Evolutionary conservation across 2,329 filamentous ascomycete species (phyloP).

Genomic region (Calonectria fujianensis): DNA sequence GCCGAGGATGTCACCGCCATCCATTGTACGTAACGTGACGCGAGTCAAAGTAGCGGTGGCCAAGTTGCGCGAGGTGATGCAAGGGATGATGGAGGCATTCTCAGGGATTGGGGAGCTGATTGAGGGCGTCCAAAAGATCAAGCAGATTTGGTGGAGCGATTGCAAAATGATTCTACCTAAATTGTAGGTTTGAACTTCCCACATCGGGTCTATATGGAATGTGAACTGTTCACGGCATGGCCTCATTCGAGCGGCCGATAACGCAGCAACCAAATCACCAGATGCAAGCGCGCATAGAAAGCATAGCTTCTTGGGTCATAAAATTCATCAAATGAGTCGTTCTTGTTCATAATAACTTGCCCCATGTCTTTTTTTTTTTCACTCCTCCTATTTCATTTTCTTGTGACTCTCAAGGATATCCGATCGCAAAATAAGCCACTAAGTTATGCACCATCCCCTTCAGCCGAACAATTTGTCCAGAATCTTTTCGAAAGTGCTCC

Average conservation of each 20-base stretch:
- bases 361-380: background rate
- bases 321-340: background rate
- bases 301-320: background rate
- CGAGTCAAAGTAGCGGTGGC: background rate
- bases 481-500: slow-evolving; percentile 47
- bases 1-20: background rate
- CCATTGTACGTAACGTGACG: background rate
- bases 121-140: background rate
- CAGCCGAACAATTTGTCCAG: slow-evolving; percentile 48
- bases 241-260: background rate
- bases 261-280: background rate
- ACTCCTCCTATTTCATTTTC: background rate
- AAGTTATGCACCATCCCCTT: background rate
- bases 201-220: too few species aligned
- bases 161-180: background rate
- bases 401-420: background rate
- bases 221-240: too few species aligned
- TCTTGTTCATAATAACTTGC: background rate
- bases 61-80: background rate
- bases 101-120: background rate
- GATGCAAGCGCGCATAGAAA: background rate
- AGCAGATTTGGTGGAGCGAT: background rate
- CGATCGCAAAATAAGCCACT: background rate
- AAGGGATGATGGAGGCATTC: background rate
- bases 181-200: too few species aligned